A percentile compares a stretch with the other conserved stretches of the same genome.
phyloP scores from a whole-genome alignment of 2,329 filamentous ascomycete genomes.

The Alternaria ventricosa region DNA sequence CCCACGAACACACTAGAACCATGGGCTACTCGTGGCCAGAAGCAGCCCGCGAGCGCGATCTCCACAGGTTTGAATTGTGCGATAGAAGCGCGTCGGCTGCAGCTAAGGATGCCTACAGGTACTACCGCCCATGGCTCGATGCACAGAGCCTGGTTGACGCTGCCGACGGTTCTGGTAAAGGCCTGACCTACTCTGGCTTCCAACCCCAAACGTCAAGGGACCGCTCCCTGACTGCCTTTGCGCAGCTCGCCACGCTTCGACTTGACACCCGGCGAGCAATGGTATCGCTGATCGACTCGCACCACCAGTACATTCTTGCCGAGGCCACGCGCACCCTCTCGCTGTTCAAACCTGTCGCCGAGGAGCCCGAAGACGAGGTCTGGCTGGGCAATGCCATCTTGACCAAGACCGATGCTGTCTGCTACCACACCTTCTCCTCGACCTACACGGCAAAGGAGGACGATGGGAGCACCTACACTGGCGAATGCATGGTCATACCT shows the following conservation, averaged over 20 bases:
- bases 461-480: slow-evolving; percentile 23
- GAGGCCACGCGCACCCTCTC: slow-evolving; percentile 48
- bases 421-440: slow-evolving; percentile 36
- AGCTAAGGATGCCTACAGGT: slow-evolving; percentile 25
- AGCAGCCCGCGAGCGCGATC: slow-evolving; percentile 36
- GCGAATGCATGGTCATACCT: slow-evolving; percentile 34
- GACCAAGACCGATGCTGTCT: slow-evolving; percentile 36
- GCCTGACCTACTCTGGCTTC: slow-evolving; percentile 34
- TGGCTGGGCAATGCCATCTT: slow-evolving; percentile 44
- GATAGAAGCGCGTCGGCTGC: not conserved
- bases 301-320: slow-evolving; percentile 47
- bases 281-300: slow-evolving; percentile 48
- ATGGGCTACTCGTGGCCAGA: slow-evolving; percentile 30
- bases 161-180: slow-evolving; percentile 30
- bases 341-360: slow-evolving; percentile 34
- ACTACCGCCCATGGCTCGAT: slow-evolving; percentile 47
- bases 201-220: slow-evolving; percentile 31
- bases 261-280: slow-evolving; percentile 43
- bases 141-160: slow-evolving; percentile 41
- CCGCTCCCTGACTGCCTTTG: slow-evolving; percentile 44
- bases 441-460: slow-evolving; percentile 29
- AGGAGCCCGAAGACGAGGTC: slow-evolving; percentile 30
- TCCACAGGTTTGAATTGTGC: slow-evolving; percentile 29
- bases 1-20: slow-evolving; percentile 4
- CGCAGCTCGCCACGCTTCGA: slow-evolving; percentile 44